Percentiles rank a stretch among this genome's conserved stretches.
phyloP scores from a whole-genome alignment of 805 yeast species.

The Candida hungchunana region DNA sequence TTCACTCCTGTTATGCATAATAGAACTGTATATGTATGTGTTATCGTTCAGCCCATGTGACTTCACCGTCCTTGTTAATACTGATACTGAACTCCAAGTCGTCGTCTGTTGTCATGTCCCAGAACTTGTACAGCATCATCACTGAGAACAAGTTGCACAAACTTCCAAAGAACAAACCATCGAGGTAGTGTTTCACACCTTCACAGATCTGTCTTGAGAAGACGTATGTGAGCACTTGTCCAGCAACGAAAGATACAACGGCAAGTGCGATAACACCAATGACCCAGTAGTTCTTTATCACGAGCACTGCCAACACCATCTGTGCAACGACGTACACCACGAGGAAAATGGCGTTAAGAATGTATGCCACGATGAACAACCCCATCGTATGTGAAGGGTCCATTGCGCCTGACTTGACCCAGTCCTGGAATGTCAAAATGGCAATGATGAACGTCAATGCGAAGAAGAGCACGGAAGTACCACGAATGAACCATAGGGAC shows the following conservation, averaged over 20 bases:
- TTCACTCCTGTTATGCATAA: too few species aligned
- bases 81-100: conserved; percentile 88
- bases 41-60: conserved; percentile 21
- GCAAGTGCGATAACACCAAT: conserved; percentile 77
- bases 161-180: conserved; percentile 84
- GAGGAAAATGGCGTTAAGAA: conserved; percentile 66
- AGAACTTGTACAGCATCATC: conserved; percentile 94
- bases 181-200: conserved; percentile 78
- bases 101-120: conserved; percentile 95
- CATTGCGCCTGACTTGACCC: conserved; percentile 43
- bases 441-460: conserved; percentile 62
- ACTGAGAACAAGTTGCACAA: conserved; percentile 73
- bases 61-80: conserved; percentile 39
- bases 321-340: conserved; percentile 64
- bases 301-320: conserved; percentile 57
- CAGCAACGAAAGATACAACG: conserved; percentile 66
- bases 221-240: conserved; percentile 75
- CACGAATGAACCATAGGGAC: conserved; percentile 56
- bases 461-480: conserved; percentile 54
- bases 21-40: not conserved
- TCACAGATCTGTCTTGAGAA: conserved; percentile 65
- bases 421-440: conserved; percentile 67
- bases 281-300: conserved; percentile 82
- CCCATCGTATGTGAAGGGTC: conserved; percentile 55
- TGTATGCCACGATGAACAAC: conserved; percentile 64